A percentile compares a stretch with the other conserved stretches of the same genome.
These are phyloP conservation scores for Starmerella bombi DNA, from an alignment of 805 yeast species.

Conservation along the genomic window DNA sequence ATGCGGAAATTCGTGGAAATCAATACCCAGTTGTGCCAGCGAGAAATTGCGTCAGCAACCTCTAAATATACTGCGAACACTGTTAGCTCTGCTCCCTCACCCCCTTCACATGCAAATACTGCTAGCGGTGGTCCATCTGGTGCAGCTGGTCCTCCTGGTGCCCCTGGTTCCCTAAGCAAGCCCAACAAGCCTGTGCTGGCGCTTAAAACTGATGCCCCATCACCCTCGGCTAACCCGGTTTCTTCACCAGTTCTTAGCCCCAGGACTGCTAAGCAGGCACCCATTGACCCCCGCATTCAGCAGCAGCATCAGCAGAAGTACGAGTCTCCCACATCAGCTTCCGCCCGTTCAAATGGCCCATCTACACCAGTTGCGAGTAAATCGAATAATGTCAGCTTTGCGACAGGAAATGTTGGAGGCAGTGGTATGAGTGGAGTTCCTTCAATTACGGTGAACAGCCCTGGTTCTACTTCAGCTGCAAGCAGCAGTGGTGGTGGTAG, in stretches of 20 bases:
- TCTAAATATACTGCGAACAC: background rate
- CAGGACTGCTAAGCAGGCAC: background rate
- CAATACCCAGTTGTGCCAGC: background rate
- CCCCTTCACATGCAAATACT: background rate
- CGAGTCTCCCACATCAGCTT: too few species aligned
- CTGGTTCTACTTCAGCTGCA: background rate
- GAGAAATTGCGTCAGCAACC: background rate
- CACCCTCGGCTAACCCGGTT: background rate
- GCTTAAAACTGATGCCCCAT: background rate
- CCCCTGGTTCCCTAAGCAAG: background rate
- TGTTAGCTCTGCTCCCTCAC: background rate
- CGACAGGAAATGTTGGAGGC: too few species aligned
- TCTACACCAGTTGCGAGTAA: too few species aligned
- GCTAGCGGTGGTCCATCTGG: background rate
- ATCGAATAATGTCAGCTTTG: too few species aligned
- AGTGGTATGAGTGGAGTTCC: background rate
- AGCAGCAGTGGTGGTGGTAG: background rate
- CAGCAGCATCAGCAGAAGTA: too few species aligned
- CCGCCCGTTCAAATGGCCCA: too few species aligned
- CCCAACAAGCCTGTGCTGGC: background rate
- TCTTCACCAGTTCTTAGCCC: background rate
- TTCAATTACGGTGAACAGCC: background rate
- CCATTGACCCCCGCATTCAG: background rate
- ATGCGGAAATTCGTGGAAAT: background rate
- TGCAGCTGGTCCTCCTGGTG: background rate